A percentile compares a stretch with the other conserved stretches of the same genome.
Conservation (phyloP, 345 rosid genomes). For the Salix udensis region DNA sequence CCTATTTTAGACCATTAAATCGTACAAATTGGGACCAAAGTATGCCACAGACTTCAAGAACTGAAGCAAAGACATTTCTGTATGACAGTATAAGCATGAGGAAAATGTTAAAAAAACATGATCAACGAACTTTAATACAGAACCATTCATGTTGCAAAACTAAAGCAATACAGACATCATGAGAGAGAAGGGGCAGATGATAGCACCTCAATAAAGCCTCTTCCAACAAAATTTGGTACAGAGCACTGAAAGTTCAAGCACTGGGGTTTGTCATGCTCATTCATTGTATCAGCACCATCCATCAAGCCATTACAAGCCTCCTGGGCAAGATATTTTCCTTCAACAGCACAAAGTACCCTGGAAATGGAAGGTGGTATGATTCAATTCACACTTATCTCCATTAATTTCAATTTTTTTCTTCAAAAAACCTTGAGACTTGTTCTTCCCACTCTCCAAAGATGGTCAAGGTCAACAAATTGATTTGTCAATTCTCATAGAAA, state of each 20-base stretch:
- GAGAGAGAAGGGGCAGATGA: constrained; percentile 1
- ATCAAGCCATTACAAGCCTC: constrained; percentile 44
- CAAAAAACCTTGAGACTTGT: neutral
- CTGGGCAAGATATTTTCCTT: constrained; percentile 77
- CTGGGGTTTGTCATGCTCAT: constrained; percentile 53
- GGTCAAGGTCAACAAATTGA: neutral
- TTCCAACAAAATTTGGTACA: constrained; percentile 54
- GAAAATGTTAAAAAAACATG: neutral
- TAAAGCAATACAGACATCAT: neutral
- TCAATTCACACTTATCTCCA: neutral
- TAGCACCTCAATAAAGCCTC: constrained; percentile 93
- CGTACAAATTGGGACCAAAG: neutral
- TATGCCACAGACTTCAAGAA: neutral
- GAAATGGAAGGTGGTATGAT: constrained; percentile 1
- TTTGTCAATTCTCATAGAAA: neutral
- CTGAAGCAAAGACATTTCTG: neutral
- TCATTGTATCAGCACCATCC: constrained; percentile 37
- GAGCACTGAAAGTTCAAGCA: constrained; percentile 60
- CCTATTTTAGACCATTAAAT: neutral
- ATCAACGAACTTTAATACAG: neutral
- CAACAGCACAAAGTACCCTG: constrained; percentile 92
- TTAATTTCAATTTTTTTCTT: neutral
- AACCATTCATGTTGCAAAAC: neutral
- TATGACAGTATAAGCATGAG: neutral
- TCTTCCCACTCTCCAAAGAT: neutral